Percentiles rank a stretch among this genome's conserved stretches.
Evolutionary conservation across 2,329 filamentous ascomycete species (phyloP).

Genomic region (Lanzia echinophila): DNA sequence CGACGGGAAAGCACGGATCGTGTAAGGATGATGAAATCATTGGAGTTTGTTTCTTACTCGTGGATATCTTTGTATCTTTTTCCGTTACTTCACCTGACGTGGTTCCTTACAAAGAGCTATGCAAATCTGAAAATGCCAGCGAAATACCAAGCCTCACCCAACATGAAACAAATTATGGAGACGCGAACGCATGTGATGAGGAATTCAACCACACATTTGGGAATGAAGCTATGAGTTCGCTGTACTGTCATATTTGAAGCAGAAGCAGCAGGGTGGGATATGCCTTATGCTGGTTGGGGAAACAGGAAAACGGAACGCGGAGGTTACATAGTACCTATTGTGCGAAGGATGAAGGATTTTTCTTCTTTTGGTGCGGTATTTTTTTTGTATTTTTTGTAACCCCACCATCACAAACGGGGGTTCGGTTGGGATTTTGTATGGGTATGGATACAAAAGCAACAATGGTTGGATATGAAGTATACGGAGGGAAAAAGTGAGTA

Average conservation of each 20-base stretch:
- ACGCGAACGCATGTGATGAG: neutral
- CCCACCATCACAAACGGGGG: too few species aligned
- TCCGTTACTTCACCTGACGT: conserved; percentile 10
- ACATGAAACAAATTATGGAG: neutral
- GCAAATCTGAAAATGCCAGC: neutral
- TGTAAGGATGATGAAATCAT: neutral
- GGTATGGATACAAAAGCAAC: too few species aligned
- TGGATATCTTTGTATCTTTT: neutral
- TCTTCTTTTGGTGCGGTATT: too few species aligned
- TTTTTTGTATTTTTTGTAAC: too few species aligned
- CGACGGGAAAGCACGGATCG: neutral
- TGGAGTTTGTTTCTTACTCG: neutral
- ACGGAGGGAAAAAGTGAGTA: too few species aligned
- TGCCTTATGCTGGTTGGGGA: neutral
- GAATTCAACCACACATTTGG: neutral
- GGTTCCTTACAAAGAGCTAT: conserved; percentile 1
- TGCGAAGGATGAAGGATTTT: neutral
- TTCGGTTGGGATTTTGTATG: too few species aligned
- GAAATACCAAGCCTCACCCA: neutral
- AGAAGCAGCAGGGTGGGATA: neutral
- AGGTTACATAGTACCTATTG: neutral
- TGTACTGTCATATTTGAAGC: neutral
- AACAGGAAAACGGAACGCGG: neutral
- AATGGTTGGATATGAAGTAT: too few species aligned
- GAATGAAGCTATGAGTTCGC: neutral